Evolutionary conservation across 2,329 filamentous ascomycete species (phyloP), one percentile per base, ranked within the genome.

Genomic region (Colletotrichum euphorbiae): DNA sequence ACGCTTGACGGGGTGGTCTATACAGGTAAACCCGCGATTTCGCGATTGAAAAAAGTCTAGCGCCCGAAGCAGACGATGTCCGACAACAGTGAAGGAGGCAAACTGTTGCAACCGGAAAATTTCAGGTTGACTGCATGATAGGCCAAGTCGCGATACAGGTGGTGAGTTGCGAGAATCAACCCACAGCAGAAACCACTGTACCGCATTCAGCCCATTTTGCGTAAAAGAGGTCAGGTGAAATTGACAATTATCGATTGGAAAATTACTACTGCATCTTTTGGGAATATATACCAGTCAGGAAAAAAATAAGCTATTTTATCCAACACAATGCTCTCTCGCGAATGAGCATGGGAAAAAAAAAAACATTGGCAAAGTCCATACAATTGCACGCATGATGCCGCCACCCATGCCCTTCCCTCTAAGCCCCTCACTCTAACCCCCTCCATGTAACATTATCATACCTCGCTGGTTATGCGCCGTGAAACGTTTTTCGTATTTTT

Each of bases 251-350:
- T 58, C 36, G 12, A 67, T 64, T 67, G 36, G 58, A 54, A 58
- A 60, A 64, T 67, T 67, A 67, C 60, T 67, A 67, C 60, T 52
- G 60, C 65, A 33, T 52, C 45, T 52, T 21, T 64, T 45, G 45
- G 58, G 56, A 65, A 65, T 67, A 67, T 67, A 51, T 67, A 28
- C 58, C 65, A 58, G 52, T 46, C 45, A 21, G 45, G 19, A 64
- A 61, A 43, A 42, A 11, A 54, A 28, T 33, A 33, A 33, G 31
- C 43, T 6, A 36, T 24, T 52, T 64, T 54, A 38, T 54, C 52
- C 64, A 52, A 46, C 50, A 62, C 28, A 5, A 17, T 15, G 12
- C 19, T n/a, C 21, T 28, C 24, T 21, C 33, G 59, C 43, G 50
- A 56, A 51, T 40, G 11, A 21, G 43, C 33, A 57, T 17, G 51